Conservation (phyloP, 495 filamentous ascomycete species). For the Diplogelasinospora grovesii region DNA sequence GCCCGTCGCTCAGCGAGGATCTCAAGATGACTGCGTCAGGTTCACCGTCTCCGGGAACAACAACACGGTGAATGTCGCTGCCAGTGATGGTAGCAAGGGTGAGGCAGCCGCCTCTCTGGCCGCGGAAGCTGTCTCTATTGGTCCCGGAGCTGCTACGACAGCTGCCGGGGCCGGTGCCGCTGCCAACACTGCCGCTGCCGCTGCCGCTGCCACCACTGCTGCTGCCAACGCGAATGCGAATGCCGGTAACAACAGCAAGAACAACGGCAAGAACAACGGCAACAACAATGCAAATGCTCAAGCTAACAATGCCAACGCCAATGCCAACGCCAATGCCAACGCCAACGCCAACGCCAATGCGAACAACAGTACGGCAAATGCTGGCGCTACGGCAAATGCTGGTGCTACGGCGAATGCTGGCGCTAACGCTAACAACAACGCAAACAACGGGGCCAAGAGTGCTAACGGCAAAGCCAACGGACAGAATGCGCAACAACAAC, state of each 20-base stretch:
- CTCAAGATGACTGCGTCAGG: constrained; percentile 24
- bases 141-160: constrained; percentile 12
- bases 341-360: constrained; percentile 5
- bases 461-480: background rate
- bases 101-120: constrained; percentile 7
- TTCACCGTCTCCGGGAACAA: constrained; percentile 17
- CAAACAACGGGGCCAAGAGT: constrained; percentile 1
- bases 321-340: background rate
- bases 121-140: constrained; percentile 11
- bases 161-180: background rate
- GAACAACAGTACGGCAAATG: background rate
- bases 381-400: background rate
- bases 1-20: constrained; percentile 23
- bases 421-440: constrained; percentile 1
- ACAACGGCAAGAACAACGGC: constrained; percentile 2
- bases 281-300: background rate
- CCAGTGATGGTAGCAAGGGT: constrained; percentile 15
- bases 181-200: background rate
- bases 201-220: constrained; percentile 17
- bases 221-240: constrained; percentile 2
- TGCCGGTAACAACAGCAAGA: constrained; percentile 10
- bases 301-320: background rate
- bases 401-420: background rate
- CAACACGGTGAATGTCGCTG: constrained; percentile 11
- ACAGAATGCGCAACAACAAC: background rate